Evolutionary conservation across 139 green algal genomes (phyloP).

Genomic region (Picocystis salinarum): DNA sequence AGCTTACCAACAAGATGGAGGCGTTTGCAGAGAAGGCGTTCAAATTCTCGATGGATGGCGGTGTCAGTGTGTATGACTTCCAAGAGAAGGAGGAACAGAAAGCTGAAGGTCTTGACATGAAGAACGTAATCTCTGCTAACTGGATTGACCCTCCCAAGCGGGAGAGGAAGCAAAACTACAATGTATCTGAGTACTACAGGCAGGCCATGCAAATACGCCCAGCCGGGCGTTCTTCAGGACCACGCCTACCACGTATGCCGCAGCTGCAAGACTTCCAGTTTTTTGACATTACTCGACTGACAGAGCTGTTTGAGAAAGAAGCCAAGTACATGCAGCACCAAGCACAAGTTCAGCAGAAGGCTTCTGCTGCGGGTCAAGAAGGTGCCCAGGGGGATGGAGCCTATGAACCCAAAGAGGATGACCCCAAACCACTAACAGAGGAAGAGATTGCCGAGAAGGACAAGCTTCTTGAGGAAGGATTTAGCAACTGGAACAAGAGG

Average conservation of each 20-base stretch:
- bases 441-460: slow-evolving; percentile 54
- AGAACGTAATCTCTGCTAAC: slow-evolving; percentile 39
- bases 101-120: slow-evolving; percentile 19
- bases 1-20: slow-evolving; percentile 90
- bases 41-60: slow-evolving; percentile 85
- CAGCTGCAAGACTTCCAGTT: slow-evolving; percentile 93
- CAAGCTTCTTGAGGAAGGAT: slow-evolving; percentile 50
- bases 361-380: slow-evolving; percentile 17
- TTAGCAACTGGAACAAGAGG: slow-evolving; percentile 66
- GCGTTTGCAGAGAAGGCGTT: slow-evolving; percentile 87
- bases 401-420: slow-evolving; percentile 16
- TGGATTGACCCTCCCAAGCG: slow-evolving; percentile 91
- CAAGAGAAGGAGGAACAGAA: slow-evolving; percentile 31
- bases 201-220: slow-evolving; percentile 21
- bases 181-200: slow-evolving; percentile 55
- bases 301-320: slow-evolving; percentile 83
- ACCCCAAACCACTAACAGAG: slow-evolving; percentile 65
- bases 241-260: slow-evolving; percentile 76
- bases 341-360: slow-evolving; percentile 9
- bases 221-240: slow-evolving; percentile 13
- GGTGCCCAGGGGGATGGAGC: not conserved
- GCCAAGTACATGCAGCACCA: slow-evolving; percentile 14
- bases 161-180: slow-evolving; percentile 89
- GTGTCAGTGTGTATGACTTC: slow-evolving; percentile 24
- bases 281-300: slow-evolving; percentile 59